These are phyloP conservation scores for Gilbertella persicaria DNA, from an alignment of 371 early-diverging fungal species.

Conservation along the genomic window DNA sequence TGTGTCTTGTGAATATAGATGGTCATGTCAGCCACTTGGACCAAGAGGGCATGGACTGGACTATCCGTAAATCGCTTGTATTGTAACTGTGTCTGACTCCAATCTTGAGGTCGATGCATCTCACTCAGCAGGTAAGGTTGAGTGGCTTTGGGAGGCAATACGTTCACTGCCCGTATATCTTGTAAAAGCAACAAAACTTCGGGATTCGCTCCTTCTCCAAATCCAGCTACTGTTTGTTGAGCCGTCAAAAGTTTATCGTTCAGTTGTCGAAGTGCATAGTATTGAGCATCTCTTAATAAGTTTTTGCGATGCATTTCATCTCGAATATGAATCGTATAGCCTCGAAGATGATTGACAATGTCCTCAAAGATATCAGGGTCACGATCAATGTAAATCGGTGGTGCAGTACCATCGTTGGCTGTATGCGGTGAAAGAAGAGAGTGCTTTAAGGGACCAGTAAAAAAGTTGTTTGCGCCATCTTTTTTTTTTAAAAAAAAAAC, in stretches of 20 bases:
- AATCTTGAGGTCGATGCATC: conserved; percentile 2
- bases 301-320: conserved; percentile 66
- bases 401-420: conserved; percentile 8
- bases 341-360: conserved; percentile 60
- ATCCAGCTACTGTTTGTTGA: conserved; percentile 44
- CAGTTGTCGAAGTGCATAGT: conserved; percentile 57
- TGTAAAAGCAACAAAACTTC: conserved; percentile 45
- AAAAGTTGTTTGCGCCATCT: conserved; percentile 44
- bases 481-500: neutral
- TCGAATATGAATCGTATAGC: conserved; percentile 59
- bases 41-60: conserved; percentile 35
- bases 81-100: conserved; percentile 30
- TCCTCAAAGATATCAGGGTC: conserved; percentile 65
- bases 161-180: conserved; percentile 38
- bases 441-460: conserved; percentile 48
- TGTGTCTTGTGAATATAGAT: conserved; percentile 24
- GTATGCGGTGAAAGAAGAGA: conserved; percentile 27
- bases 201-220: conserved; percentile 30
- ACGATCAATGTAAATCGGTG: conserved; percentile 59
- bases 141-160: conserved; percentile 25
- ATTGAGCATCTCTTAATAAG: conserved; percentile 61
- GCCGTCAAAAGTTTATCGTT: conserved; percentile 53
- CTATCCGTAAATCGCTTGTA: conserved; percentile 40
- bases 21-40: conserved; percentile 38
- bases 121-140: conserved; percentile 2